phyloP scores from a whole-genome alignment of 2,329 filamentous ascomycete species.

The Colletotrichum sp. region DNA sequence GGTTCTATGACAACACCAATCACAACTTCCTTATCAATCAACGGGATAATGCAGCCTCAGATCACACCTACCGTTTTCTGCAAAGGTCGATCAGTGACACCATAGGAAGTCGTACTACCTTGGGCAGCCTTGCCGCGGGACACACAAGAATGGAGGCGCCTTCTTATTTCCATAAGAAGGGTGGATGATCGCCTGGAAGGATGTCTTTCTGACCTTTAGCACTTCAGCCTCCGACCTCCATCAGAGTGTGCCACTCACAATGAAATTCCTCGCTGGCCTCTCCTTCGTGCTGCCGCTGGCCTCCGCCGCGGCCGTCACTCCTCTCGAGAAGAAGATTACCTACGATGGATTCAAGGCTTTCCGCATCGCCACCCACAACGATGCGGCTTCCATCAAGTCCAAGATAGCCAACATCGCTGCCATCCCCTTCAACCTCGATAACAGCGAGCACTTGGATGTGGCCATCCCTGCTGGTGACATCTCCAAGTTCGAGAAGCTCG shows the following conservation, averaged over 20 bases:
- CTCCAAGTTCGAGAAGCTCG: conserved; percentile 26
- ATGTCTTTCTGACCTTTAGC: fast-evolving
- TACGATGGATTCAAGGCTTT: conserved; percentile 44
- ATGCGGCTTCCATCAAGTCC: conserved; percentile 37
- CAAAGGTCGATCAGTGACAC: neutral
- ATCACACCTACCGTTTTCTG: conserved; percentile 22
- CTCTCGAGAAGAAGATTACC: conserved; percentile 22
- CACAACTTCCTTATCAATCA: neutral
- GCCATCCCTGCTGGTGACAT: conserved; percentile 28
- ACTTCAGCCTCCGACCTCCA: neutral
- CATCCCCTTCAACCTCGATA: conserved; percentile 19
- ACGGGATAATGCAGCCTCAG: neutral
- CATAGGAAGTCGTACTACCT: neutral
- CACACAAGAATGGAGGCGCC: neutral
- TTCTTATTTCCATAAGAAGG: neutral
- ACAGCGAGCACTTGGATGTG: conserved; percentile 25
- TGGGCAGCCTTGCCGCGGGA: fast-evolving
- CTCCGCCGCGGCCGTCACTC: conserved; percentile 1
- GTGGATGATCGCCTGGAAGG: neutral
- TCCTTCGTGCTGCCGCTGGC: conserved; percentile 12
- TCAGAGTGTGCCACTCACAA: neutral
- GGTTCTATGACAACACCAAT: neutral
- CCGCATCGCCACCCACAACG: conserved; percentile 48
- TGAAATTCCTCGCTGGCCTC: conserved; percentile 18
- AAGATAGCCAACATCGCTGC: conserved; percentile 30